Percentiles rank a stretch among this genome's conserved stretches.
Evolutionary conservation across 2,329 filamentous ascomycete genomes (phyloP).

Genomic region (Aspergillus novoparasiticus): DNA sequence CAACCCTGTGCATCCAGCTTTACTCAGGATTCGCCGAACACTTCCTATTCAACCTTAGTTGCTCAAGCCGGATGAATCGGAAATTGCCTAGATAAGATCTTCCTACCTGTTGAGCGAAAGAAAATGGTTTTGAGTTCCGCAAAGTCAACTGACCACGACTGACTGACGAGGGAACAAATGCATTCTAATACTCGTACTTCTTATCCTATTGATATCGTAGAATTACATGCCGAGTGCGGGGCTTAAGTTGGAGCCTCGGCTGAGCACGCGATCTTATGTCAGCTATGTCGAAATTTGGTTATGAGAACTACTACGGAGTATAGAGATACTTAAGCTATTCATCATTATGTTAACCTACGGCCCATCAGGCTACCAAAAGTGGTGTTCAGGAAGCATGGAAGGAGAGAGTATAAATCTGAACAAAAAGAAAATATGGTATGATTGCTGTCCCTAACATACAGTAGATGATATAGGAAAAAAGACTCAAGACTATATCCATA

Average conservation of each 20-base stretch:
- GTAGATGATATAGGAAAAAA: constrained; percentile 33
- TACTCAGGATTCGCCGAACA: not conserved
- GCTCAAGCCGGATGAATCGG: not conserved
- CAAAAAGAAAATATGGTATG: constrained; percentile 38
- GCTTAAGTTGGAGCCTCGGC: not conserved
- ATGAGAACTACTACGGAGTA: too few relatives aligned
- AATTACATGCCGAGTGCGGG: not conserved
- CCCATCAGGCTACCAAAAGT: not conserved
- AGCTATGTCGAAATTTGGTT: not conserved
- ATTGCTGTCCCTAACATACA: constrained; percentile 42
- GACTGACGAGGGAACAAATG: not conserved
- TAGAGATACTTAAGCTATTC: too few relatives aligned
- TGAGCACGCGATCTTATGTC: constrained; percentile 7
- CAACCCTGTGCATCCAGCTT: not conserved
- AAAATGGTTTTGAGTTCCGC: not conserved
- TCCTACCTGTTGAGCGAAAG: not conserved
- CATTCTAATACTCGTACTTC: not conserved
- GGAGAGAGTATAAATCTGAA: constrained; percentile 13
- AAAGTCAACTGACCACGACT: not conserved
- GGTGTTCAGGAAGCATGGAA: not conserved
- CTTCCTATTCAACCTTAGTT: not conserved
- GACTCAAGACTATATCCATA: constrained; percentile 44
- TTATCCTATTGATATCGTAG: not conserved
- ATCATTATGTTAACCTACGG: not conserved
- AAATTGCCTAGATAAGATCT: not conserved